These are phyloP conservation scores for Omphalea diandra DNA, from an alignment of 441 rosid genomes.

Conservation along the genomic window DNA sequence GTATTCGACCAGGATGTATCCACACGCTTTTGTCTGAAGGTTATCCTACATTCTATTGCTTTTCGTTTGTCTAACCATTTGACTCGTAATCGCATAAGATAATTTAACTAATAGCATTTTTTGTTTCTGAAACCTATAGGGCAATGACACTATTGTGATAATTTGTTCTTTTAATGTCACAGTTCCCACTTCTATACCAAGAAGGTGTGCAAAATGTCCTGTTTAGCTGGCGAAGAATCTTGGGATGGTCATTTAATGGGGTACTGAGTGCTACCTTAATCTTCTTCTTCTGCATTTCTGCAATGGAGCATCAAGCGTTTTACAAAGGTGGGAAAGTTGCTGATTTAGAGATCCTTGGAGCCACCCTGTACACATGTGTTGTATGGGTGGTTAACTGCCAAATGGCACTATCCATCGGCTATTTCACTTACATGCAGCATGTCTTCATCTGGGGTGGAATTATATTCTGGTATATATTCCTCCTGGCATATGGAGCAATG, in stretches of 20 bases:
- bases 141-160: neutral
- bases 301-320: constrained; percentile 71
- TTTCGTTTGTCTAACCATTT: neutral
- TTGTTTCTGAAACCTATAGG: neutral
- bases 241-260: constrained; percentile 85
- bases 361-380: constrained; percentile 82
- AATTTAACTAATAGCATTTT: neutral
- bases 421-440: constrained; percentile 89
- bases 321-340: constrained; percentile 75
- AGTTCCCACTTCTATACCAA: constrained; percentile 94
- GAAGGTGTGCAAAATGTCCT: constrained; percentile 89
- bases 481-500: constrained; percentile 78
- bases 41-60: neutral
- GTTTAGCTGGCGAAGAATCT: constrained; percentile 77
- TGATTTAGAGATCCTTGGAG: constrained; percentile 69
- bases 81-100: neutral
- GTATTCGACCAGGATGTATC: constrained; percentile 95
- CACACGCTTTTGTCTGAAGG: constrained; percentile 66
- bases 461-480: constrained; percentile 74
- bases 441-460: constrained; percentile 92
- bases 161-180: constrained; percentile 20
- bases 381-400: constrained; percentile 94
- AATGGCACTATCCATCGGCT: constrained; percentile 76
- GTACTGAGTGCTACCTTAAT: constrained; percentile 48
- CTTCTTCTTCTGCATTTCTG: constrained; percentile 75